phyloP scores from a whole-genome alignment of 768 basidiomycete genomes.

The Gyrodon lividus region DNA sequence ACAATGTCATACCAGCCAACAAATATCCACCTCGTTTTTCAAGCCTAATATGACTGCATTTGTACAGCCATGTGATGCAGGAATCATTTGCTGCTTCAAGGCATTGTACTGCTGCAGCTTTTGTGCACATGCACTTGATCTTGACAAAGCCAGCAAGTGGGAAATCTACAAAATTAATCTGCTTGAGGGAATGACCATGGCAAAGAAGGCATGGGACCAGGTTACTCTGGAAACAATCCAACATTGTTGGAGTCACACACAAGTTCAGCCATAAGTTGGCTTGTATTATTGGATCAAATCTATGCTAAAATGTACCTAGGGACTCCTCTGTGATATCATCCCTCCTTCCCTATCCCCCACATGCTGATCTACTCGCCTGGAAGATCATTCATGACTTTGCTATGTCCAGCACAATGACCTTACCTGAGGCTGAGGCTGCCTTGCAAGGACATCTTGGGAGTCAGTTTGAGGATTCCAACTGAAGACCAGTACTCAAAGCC shows the following conservation, averaged over 20 bases:
- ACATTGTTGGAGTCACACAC: constrained; percentile 37
- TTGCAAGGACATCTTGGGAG: constrained; percentile 10
- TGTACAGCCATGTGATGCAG: constrained; percentile 33
- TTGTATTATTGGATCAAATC: neutral
- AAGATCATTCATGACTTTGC: constrained; percentile 14
- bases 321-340: neutral
- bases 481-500: constrained; percentile 6
- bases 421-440: constrained; percentile 10
- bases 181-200: constrained; percentile 36
- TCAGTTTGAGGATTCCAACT: neutral
- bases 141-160: constrained; percentile 29
- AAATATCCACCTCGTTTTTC: too few species aligned
- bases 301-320: neutral
- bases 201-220: constrained; percentile 30
- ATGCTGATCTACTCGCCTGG: constrained; percentile 2
- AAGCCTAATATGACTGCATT: constrained; percentile 35
- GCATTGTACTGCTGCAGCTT: constrained; percentile 32
- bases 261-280: constrained; percentile 14
- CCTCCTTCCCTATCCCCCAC: neutral
- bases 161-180: constrained; percentile 39
- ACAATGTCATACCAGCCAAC: too few species aligned
- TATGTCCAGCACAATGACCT: constrained; percentile 7
- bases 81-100: constrained; percentile 34
- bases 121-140: constrained; percentile 26
- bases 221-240: constrained; percentile 31